Evolutionary conservation across 306 rosid genomes (phyloP), one percentile per base, ranked within the genome.

Genomic region (Fagus sylvatica): DNA sequence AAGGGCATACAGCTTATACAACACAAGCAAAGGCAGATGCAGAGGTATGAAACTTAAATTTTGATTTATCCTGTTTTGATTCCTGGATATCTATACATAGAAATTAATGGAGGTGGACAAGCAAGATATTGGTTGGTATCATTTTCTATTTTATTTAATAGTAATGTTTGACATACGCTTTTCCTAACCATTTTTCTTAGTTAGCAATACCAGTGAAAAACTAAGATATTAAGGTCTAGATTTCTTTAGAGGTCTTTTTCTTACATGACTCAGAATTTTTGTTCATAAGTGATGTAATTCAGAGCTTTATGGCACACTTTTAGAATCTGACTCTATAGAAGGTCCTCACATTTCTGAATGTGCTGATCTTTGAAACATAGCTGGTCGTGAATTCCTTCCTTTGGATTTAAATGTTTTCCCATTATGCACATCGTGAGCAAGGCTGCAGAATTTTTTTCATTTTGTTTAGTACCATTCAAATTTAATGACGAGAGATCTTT

Each of bases 121-220:
- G n/a, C n/a, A n/a, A n/a, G n/a, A n/a, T n/a, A n/a, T n/a, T n/a
- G n/a, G n/a, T n/a, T n/a, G n/a, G n/a, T n/a, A n/a, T n/a, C n/a
- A n/a, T n/a, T n/a, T n/a, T n/a, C n/a, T n/a, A n/a, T n/a, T n/a
- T n/a, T n/a, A n/a, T n/a, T n/a, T n/a, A n/a, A n/a, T n/a, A n/a
- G n/a, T 49, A 19, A 0, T 41, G 33, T 75, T 73, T 46, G 4
- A 2, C 46, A 22, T 22, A 56, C 22, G 62, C 30, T 36, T 62
- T 72, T 72, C 34, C 16, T 16, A 72, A 28, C 62, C 62, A 2
- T 8, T 19, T 76, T 72, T 66, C 34, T 8, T 39, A 75, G 55
- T 53, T 40, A n/a, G n/a, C n/a, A n/a, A 19, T 66, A 75, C 22
- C 72, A 57, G 16, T 72, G 55, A 41, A 73, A 65, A 65, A 41